These are phyloP conservation scores for Dorcoceras hygrometricum DNA, from an alignment of 257 asterid genomes.

Conservation along the genomic window DNA sequence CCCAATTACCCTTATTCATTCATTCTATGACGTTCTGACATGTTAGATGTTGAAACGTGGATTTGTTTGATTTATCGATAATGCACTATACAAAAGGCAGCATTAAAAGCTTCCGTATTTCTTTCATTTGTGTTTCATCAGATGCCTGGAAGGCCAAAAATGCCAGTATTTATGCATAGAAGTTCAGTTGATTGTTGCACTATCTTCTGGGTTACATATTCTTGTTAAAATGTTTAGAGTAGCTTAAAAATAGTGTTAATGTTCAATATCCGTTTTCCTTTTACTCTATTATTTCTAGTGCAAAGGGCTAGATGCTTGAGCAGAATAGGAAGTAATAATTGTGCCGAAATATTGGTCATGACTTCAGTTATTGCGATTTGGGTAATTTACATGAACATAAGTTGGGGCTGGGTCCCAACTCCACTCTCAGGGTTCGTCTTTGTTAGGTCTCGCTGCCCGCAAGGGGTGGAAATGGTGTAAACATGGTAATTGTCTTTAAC, in stretches of 20 bases:
- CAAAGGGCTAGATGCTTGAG: conserved; percentile 13
- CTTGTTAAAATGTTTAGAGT: conserved; percentile 4
- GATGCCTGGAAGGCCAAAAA: conserved; percentile 19
- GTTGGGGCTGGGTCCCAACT: no score
- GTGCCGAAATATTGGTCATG: not conserved
- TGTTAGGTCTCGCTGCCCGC: no score
- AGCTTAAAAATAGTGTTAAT: not conserved
- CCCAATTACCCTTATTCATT: conserved; percentile 15
- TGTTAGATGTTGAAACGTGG: conserved; percentile 14
- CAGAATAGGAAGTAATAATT: not conserved
- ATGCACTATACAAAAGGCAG: conserved; percentile 14
- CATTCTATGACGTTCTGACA: conserved; percentile 15
- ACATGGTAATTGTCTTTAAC: no score
- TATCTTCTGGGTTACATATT: not conserved
- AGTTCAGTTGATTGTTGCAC: conserved; percentile 1
- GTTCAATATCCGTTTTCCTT: conserved; percentile 7
- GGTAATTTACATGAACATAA: not conserved
- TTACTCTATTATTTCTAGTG: conserved; percentile 9
- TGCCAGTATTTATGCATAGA: conserved; percentile 9
- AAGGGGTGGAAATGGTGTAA: no score
- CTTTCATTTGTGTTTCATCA: not conserved
- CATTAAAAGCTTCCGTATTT: conserved; percentile 18
- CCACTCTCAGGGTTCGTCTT: no score
- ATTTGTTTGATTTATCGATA: not conserved
- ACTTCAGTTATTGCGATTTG: conserved; percentile 9